phyloP scores from a whole-genome alignment of 2,329 filamentous ascomycete species.

The Sarocladiaceae sp. region DNA sequence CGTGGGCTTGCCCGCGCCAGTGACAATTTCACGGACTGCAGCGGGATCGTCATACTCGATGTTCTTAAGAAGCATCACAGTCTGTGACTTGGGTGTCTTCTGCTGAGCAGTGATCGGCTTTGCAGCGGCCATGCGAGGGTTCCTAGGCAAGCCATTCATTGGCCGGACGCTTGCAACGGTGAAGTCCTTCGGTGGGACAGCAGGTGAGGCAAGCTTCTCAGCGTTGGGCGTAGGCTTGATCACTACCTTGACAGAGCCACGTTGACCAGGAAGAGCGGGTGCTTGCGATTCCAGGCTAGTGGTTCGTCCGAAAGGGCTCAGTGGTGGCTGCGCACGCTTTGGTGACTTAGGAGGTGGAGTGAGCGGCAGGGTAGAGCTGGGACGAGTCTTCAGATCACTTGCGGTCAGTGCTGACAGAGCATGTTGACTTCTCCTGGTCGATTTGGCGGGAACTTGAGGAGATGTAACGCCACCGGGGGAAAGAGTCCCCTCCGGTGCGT shows the following conservation, averaged over 20 bases:
- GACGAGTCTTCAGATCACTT: not conserved
- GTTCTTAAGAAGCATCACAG: slow-evolving; percentile 52
- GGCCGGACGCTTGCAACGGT: not conserved
- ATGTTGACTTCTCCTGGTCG: not conserved
- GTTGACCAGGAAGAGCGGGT: not conserved
- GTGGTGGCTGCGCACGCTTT: not conserved
- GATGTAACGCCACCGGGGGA: not conserved
- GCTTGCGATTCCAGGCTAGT: not conserved
- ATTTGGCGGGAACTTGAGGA: not conserved
- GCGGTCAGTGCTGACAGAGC: not conserved
- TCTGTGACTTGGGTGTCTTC: slow-evolving; percentile 32
- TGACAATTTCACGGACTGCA: slow-evolving; percentile 44
- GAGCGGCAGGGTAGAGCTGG: not conserved
- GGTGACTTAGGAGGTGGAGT: slow-evolving; percentile 7
- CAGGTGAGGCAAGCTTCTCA: not conserved
- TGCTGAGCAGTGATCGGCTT: slow-evolving; percentile 13
- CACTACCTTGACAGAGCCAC: not conserved
- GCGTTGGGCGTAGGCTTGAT: not conserved
- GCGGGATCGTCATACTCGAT: slow-evolving; percentile 51
- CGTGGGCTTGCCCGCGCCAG: slow-evolving; percentile 29
- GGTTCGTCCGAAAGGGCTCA: slow-evolving; percentile 1
- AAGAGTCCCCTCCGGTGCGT: slow-evolving; percentile 16
- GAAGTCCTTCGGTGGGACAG: not conserved
- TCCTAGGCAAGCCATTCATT: slow-evolving; percentile 4
- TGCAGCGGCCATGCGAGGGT: not conserved